Evolutionary conservation across 1,284 basidiomycete genomes (phyloP).

Genomic region (Irpex sp.): DNA sequence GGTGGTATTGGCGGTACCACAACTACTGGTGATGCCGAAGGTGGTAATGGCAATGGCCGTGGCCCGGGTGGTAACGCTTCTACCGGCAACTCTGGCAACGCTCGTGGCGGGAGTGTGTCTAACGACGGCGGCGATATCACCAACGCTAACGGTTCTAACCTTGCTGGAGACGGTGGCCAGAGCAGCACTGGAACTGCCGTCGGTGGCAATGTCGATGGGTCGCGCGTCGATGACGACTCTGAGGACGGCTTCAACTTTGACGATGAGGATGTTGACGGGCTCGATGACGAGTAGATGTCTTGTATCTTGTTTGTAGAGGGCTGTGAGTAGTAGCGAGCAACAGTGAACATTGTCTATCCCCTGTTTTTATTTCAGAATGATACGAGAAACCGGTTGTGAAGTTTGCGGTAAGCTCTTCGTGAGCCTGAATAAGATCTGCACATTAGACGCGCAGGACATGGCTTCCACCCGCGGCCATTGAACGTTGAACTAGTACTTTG

Average conservation of each 20-base stretch:
- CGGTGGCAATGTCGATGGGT: conserved; percentile 14
- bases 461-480: too few relatives aligned
- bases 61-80: conserved; percentile 31
- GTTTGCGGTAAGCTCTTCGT: too few relatives aligned
- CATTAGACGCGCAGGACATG: too few relatives aligned
- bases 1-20: conserved; percentile 22
- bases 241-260: conserved; percentile 3
- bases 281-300: conserved; percentile 1
- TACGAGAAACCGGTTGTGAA: not conserved
- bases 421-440: too few relatives aligned
- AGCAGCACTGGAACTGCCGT: conserved; percentile 13
- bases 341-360: not conserved
- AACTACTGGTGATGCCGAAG: conserved; percentile 22
- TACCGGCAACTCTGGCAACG: conserved; percentile 22
- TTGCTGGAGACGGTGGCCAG: conserved; percentile 13
- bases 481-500: not conserved
- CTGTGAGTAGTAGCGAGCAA: not conserved
- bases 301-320: not conserved
- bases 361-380: not conserved
- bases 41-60: conserved; percentile 22
- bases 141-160: conserved; percentile 19
- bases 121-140: conserved; percentile 20
- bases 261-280: conserved; percentile 1
- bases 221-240: not conserved
- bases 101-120: conserved; percentile 21